A percentile compares a stretch with the other conserved stretches of the same genome.
Conservation (phyloP, 2,329 filamentous ascomycete species). For the Triangularia setosa region DNA sequence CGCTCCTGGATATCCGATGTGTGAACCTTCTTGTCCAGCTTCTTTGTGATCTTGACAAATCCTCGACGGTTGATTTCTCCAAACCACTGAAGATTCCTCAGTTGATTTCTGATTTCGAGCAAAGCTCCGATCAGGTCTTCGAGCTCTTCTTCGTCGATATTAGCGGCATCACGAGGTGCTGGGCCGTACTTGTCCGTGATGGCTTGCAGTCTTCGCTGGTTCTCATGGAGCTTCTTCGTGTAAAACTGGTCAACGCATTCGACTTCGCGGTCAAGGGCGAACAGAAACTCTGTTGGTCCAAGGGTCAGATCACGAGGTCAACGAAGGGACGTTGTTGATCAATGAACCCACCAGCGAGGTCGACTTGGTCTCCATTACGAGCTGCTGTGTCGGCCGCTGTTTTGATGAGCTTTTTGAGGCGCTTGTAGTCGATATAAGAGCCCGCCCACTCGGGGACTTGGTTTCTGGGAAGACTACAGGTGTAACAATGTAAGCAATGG, state of each 20-base stretch:
- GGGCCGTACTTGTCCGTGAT: conserved; percentile 84
- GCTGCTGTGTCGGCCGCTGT: conserved; percentile 61
- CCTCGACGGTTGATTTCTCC: conserved; percentile 93
- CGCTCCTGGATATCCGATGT: conserved; percentile 69
- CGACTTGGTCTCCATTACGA: conserved; percentile 69
- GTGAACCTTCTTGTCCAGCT: conserved; percentile 90
- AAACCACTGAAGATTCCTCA: conserved; percentile 95
- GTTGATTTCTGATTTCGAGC: conserved; percentile 78
- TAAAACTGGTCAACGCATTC: conserved; percentile 97
- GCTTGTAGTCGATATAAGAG: conserved; percentile 85
- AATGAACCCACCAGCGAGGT: conserved; percentile 72
- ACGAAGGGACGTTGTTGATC: conserved; percentile 4
- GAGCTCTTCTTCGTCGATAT: conserved; percentile 80
- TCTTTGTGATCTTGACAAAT: conserved; percentile 98
- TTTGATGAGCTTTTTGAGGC: conserved; percentile 93
- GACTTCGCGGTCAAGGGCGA: conserved; percentile 90
- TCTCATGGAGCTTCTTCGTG: conserved; percentile 89
- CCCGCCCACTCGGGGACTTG: conserved; percentile 85
- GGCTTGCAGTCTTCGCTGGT: conserved; percentile 76
- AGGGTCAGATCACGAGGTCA: not conserved
- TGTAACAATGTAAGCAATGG: not conserved
- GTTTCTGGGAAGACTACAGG: conserved; percentile 64
- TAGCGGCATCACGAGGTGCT: conserved; percentile 62
- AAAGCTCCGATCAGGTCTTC: conserved; percentile 89
- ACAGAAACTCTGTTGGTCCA: conserved; percentile 78